Conservation (phyloP, 805 yeast species). For the Yarrowia sp. region DNA sequence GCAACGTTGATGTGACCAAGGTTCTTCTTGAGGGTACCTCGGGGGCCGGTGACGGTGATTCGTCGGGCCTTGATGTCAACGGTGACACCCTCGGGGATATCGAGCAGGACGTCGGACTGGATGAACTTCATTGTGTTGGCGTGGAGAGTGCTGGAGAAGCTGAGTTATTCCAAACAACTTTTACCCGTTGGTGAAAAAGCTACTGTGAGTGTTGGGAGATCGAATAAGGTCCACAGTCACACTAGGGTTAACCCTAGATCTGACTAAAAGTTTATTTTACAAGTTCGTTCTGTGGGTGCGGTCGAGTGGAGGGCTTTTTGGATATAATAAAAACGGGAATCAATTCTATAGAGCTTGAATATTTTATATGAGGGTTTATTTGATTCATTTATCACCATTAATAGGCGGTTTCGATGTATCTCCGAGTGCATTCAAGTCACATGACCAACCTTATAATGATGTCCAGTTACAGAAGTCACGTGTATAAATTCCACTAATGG, state of each 20-base stretch:
- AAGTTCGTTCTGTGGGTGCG: no score
- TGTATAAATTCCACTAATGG: background rate
- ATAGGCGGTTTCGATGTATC: background rate
- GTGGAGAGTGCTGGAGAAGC: constrained; percentile 16
- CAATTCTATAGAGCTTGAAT: no score
- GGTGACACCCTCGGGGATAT: constrained; percentile 88
- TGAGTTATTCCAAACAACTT: background rate
- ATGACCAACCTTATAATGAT: background rate
- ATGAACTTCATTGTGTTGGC: constrained; percentile 65
- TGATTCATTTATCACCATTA: background rate
- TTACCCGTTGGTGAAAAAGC: background rate
- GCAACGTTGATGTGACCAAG: constrained; percentile 93
- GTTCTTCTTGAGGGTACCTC: constrained; percentile 89
- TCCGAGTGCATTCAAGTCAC: background rate
- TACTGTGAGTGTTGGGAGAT: constrained; percentile 1
- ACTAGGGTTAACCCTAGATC: constrained; percentile 13
- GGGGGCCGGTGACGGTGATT: constrained; percentile 93
- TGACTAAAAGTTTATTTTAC: background rate
- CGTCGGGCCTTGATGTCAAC: constrained; percentile 87
- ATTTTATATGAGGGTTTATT: no score
- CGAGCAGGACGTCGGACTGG: constrained; percentile 79
- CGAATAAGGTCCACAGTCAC: background rate
- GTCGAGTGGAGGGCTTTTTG: no score
- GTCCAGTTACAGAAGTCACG: constrained; percentile 1
- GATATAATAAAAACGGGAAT: no score